phyloP scores from a whole-genome alignment of 208 protist genomes.

The Acanthamoeba rhysodes region DNA sequence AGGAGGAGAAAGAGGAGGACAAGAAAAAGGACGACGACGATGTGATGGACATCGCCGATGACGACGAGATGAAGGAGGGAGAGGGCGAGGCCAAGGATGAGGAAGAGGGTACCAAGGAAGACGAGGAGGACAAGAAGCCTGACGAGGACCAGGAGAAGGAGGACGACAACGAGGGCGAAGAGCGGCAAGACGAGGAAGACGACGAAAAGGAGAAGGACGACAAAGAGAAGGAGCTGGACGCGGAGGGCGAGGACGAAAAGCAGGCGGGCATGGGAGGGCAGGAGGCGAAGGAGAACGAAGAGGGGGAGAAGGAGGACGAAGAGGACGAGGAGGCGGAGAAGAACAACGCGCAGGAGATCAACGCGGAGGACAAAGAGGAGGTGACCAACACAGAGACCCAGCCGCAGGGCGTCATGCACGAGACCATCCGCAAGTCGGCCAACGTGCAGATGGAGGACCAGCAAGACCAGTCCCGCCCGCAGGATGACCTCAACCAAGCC shows the following conservation, averaged over 20 bases:
- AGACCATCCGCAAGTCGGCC: constrained; percentile 34
- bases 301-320: too few species aligned
- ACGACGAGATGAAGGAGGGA: constrained; percentile 82
- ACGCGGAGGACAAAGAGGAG: constrained; percentile 76
- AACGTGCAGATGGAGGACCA: constrained; percentile 57
- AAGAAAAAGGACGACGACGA: constrained; percentile 71
- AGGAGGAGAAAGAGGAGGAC: constrained; percentile 73
- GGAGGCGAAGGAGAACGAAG: neutral
- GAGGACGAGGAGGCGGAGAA: constrained; percentile 18
- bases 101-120: constrained; percentile 80
- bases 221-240: constrained; percentile 57
- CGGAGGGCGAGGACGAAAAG: constrained; percentile 72
- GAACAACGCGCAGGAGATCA: neutral
- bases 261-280: neutral
- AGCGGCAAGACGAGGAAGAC: constrained; percentile 78
- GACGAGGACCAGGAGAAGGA: constrained; percentile 77
- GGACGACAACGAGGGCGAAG: constrained; percentile 71
- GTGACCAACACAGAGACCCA: neutral
- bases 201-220: constrained; percentile 76
- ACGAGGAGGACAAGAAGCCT: constrained; percentile 79
- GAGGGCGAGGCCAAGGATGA: constrained; percentile 73
- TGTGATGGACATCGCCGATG: constrained; percentile 79
- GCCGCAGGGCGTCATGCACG: constrained; percentile 59
- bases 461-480: constrained; percentile 50
- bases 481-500: constrained; percentile 34